A percentile compares a stretch with the other conserved stretches of the same genome.
These are phyloP conservation scores for Periconia macrospinosa DNA, from an alignment of 2,329 filamentous ascomycete genomes.

Conservation along the genomic window DNA sequence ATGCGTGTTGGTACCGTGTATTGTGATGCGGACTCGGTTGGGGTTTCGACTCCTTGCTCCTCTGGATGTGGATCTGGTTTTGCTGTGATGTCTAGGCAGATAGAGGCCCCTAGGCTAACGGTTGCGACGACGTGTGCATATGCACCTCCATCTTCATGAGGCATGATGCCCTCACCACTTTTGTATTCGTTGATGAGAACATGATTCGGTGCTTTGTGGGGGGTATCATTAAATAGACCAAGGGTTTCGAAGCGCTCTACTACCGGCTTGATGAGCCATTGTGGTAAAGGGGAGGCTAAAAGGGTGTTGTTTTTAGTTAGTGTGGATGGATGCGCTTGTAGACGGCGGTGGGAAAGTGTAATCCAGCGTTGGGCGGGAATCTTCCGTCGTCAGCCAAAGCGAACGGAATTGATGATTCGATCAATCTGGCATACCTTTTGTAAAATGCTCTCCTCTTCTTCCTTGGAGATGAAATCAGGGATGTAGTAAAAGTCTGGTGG, in stretches of 20 bases:
- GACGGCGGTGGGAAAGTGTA: conserved; percentile 79
- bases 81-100: conserved; percentile 75
- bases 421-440: conserved; percentile 59
- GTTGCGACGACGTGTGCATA: conserved; percentile 91
- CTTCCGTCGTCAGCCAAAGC: conserved; percentile 21
- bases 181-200: conserved; percentile 92
- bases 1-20: conserved; percentile 54
- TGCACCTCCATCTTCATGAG: conserved; percentile 88
- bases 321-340: conserved; percentile 88
- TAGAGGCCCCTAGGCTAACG: conserved; percentile 75
- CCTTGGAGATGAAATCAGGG: conserved; percentile 74
- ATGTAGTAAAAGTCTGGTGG: conserved; percentile 79
- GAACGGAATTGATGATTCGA: background rate
- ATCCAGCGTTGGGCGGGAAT: conserved; percentile 70
- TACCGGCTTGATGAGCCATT: conserved; percentile 73
- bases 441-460: conserved; percentile 73
- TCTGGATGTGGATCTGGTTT: conserved; percentile 50
- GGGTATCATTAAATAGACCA: conserved; percentile 62
- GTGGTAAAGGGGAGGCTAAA: conserved; percentile 71
- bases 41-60: conserved; percentile 26
- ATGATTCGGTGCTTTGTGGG: conserved; percentile 81
- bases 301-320: conserved; percentile 73
- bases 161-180: conserved; percentile 91
- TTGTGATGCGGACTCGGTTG: background rate
- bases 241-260: conserved; percentile 58